Evolutionary conservation across 306 rosid genomes (phyloP).

Genomic region (Pachyrhizus erosus): DNA sequence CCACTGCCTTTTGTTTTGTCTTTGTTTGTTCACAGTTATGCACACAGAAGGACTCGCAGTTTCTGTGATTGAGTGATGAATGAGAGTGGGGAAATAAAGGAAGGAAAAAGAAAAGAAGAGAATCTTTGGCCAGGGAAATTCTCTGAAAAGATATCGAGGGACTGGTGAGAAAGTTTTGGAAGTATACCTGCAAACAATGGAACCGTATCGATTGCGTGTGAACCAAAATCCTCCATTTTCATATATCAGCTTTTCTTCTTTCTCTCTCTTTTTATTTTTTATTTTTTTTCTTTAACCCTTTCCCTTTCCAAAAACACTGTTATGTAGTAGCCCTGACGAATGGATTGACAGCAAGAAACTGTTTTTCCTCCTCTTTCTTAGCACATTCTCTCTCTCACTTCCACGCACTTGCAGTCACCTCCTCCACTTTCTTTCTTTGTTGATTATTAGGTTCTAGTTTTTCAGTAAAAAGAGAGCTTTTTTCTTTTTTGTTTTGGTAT

Average conservation of each 20-base stretch:
- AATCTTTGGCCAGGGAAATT: conserved; percentile 40
- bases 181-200: conserved; percentile 37
- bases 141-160: conserved; percentile 49
- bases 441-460: background rate
- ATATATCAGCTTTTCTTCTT: conserved; percentile 41
- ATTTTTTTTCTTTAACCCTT: background rate
- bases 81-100: conserved; percentile 25
- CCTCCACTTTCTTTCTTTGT: conserved; percentile 17
- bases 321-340: conserved; percentile 57
- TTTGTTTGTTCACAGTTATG: background rate
- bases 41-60: conserved; percentile 37
- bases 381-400: conserved; percentile 44
- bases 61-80: conserved; percentile 40
- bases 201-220: conserved; percentile 69
- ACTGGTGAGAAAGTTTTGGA: conserved; percentile 50
- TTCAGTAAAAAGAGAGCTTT: background rate
- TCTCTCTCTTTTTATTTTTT: background rate
- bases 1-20: background rate
- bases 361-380: conserved; percentile 43
- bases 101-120: conserved; percentile 19
- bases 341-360: conserved; percentile 55
- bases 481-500: background rate
- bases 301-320: conserved; percentile 52
- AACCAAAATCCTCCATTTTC: conserved; percentile 41
- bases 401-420: conserved; percentile 10